Percentiles rank a stretch among this genome's conserved stretches.
These are phyloP conservation scores for Phytophthora tubulina DNA, from an alignment of 352 stramenopile genomes.

Conservation along the genomic window DNA sequence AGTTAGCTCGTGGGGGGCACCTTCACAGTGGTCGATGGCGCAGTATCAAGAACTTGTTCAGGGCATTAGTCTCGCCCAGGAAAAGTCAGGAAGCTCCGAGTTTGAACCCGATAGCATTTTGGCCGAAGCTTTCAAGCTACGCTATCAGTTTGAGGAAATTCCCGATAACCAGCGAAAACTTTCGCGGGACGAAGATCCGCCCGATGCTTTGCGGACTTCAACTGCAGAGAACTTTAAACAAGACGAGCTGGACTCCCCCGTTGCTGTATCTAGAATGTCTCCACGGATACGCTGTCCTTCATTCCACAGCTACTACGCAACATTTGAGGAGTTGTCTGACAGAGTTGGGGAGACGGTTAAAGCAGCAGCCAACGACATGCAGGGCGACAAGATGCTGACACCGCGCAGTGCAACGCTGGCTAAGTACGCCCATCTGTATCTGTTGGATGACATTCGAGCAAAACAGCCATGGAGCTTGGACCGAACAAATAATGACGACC, in stretches of 20 bases:
- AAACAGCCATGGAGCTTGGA: conserved; percentile 71
- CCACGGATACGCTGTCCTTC: conserved; percentile 65
- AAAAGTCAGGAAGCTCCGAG: conserved; percentile 48
- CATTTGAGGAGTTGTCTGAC: conserved; percentile 64
- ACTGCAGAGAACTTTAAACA: conserved; percentile 11
- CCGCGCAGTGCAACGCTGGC: conserved; percentile 73
- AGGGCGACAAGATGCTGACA: conserved; percentile 42
- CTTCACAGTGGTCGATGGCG: conserved; percentile 54
- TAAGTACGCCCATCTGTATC: conserved; percentile 85
- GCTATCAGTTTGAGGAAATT: conserved; percentile 78
- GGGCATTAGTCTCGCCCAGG: conserved; percentile 63
- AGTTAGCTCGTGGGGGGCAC: conserved; percentile 54
- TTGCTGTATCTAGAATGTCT: conserved; percentile 26
- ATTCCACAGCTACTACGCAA: conserved; percentile 81
- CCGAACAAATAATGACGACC: conserved; percentile 52
- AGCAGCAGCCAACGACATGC: conserved; percentile 5
- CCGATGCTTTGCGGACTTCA: conserved; percentile 9
- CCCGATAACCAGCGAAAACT: conserved; percentile 67
- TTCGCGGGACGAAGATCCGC: conserved; percentile 35
- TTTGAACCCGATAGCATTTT: conserved; percentile 53
- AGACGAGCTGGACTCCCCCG: conserved; percentile 13
- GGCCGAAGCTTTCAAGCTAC: conserved; percentile 58
- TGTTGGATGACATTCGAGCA: conserved; percentile 65
- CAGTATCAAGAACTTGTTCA: conserved; percentile 76
- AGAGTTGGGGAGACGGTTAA: conserved; percentile 17